phyloP scores from a whole-genome alignment of 2,329 filamentous ascomycete genomes.

The Domatiomyces globalis region DNA sequence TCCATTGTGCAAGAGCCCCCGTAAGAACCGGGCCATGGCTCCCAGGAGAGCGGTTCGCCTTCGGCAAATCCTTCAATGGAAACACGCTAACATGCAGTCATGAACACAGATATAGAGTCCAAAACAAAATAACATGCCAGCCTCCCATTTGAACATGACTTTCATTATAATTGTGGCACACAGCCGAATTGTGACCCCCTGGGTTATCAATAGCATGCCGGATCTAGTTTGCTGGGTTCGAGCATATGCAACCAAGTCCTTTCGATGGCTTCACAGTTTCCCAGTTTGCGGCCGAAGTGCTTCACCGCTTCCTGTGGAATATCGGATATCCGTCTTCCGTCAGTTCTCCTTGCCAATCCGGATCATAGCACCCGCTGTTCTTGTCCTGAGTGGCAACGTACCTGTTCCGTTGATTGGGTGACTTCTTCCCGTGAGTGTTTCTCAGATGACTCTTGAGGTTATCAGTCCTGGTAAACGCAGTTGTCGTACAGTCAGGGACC shows the following conservation, averaged over 20 bases:
- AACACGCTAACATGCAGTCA: background rate
- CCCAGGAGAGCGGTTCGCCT: no score
- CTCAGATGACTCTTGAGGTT: slow-evolving; percentile 34
- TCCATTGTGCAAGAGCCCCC: no score
- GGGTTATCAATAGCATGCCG: background rate
- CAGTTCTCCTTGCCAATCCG: slow-evolving; percentile 30
- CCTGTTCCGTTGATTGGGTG: slow-evolving; percentile 28
- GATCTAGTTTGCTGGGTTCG: background rate
- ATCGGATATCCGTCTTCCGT: slow-evolving; percentile 31
- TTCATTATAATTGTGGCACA: background rate
- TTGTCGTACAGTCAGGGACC: slow-evolving; percentile 26
- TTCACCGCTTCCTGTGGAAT: background rate
- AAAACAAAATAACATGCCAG: background rate
- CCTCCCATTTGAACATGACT: background rate
- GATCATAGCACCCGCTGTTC: slow-evolving; percentile 29
- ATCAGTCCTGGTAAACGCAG: slow-evolving; percentile 31
- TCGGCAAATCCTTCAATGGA: background rate
- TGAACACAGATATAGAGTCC: background rate
- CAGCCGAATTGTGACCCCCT: background rate
- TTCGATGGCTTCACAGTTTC: background rate
- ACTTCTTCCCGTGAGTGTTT: slow-evolving; percentile 33
- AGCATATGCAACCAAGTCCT: background rate
- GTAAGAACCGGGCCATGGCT: no score
- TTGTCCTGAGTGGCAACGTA: slow-evolving; percentile 34
- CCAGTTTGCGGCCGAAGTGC: background rate